A percentile compares a stretch with the other conserved stretches of the same genome.
Conservation (phyloP, 345 rosid species). For the Iberis pinnata region DNA sequence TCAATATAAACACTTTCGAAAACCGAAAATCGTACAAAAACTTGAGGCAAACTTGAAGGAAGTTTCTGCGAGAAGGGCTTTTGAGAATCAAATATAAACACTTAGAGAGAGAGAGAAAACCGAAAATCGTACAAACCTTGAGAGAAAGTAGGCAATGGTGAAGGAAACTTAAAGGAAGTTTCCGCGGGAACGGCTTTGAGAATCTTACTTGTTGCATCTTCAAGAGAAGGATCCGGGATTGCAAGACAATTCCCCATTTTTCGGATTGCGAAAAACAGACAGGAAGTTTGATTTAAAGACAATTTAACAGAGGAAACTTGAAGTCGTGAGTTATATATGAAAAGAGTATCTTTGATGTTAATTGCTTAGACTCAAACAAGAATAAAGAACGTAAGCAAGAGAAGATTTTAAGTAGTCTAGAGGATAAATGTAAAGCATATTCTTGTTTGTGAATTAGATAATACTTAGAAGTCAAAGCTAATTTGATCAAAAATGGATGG, state of each 20-base stretch:
- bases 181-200: constrained; percentile 42
- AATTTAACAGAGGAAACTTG: constrained; percentile 8
- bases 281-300: constrained; percentile 9
- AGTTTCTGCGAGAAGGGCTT: constrained; percentile 42
- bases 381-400: constrained; percentile 11
- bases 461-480: constrained; percentile 30
- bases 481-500: constrained; percentile 1
- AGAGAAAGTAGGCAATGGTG: constrained; percentile 51
- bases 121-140: constrained; percentile 32
- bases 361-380: not conserved
- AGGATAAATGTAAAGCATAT: constrained; percentile 29
- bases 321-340: constrained; percentile 17
- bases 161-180: constrained; percentile 50
- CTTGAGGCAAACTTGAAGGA: constrained; percentile 61
- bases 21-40: not conserved
- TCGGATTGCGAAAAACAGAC: not conserved
- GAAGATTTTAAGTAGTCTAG: too few relatives aligned
- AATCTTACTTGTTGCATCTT: constrained; percentile 25
- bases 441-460: constrained; percentile 11
- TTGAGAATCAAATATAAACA: constrained; percentile 22
- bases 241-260: constrained; percentile 35
- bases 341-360: not conserved
- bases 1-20: not conserved
- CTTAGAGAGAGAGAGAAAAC: not conserved
- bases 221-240: constrained; percentile 4